These are phyloP conservation scores for Hyphodiscus hymeniophilus DNA, from an alignment of 495 filamentous ascomycete species.

Conservation along the genomic window DNA sequence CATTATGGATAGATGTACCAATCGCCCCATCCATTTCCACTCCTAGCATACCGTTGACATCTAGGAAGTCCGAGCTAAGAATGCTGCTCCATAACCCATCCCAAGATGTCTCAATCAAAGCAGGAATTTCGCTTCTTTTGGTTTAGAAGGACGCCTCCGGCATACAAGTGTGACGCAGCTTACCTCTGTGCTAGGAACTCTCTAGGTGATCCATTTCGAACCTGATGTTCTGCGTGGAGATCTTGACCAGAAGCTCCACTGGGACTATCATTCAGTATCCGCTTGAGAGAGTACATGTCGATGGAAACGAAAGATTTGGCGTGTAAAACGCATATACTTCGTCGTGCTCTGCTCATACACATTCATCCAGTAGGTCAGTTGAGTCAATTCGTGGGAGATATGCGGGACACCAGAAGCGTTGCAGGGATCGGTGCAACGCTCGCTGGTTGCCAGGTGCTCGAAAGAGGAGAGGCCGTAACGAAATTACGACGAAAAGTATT, in stretches of 20 bases:
- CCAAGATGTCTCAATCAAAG: conserved; percentile 4
- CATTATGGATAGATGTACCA: conserved; percentile 1
- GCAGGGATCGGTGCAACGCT: too few relatives aligned
- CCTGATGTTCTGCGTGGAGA: not conserved
- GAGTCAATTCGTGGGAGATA: too few relatives aligned
- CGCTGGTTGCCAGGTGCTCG: too few relatives aligned
- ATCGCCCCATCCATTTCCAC: not conserved
- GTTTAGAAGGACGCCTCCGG: not conserved
- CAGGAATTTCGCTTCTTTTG: conserved; percentile 1
- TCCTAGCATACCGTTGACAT: not conserved
- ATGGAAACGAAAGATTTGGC: too few relatives aligned
- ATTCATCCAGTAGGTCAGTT: too few relatives aligned
- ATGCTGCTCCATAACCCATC: conserved; percentile 5
- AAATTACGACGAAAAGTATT: too few relatives aligned
- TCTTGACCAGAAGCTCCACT: not conserved
- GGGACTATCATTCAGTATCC: conserved; percentile 1
- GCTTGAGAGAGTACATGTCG: conserved; percentile 6
- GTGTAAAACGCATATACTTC: too few relatives aligned
- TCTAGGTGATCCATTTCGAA: not conserved
- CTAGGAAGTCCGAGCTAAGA: conserved; percentile 3
- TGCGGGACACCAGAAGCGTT: too few relatives aligned
- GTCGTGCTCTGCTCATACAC: too few relatives aligned
- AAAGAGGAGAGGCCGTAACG: too few relatives aligned
- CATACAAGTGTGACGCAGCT: not conserved
- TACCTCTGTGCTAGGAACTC: conserved; percentile 1